A percentile compares a stretch with the other conserved stretches of the same genome.
These are phyloP conservation scores for Malus hybrid DNA, from an alignment of 331 rosid genomes.

Conservation along the genomic window DNA sequence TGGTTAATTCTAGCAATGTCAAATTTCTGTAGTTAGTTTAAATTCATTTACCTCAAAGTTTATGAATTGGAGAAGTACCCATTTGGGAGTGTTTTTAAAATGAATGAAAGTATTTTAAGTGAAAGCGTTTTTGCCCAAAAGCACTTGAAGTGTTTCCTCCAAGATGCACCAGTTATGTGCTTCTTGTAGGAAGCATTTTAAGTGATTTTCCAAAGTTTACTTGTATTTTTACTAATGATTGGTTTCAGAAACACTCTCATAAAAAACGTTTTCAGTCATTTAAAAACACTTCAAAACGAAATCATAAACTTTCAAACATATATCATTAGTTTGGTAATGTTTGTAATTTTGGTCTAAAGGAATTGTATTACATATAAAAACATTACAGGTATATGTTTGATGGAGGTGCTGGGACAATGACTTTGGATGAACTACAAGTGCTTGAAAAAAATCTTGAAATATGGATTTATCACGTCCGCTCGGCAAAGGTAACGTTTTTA, in stretches of 20 bases:
- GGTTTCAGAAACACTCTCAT: no score
- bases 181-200: no score
- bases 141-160: no score
- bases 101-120: no score
- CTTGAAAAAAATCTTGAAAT: constrained; percentile 81
- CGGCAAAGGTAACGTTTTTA: constrained; percentile 53
- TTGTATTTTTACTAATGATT: no score
- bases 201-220: no score
- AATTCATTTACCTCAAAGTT: background rate
- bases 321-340: background rate
- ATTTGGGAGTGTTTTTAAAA: no score
- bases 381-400: constrained; percentile 54
- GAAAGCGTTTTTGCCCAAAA: no score
- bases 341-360: background rate
- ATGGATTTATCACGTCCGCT: constrained; percentile 77
- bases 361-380: background rate
- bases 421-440: constrained; percentile 59
- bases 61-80: background rate
- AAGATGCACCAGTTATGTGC: no score
- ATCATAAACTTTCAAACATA: background rate
- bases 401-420: constrained; percentile 54
- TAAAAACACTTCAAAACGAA: no score
- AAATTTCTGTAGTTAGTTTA: background rate
- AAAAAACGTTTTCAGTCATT: no score
- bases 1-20: background rate